Conservation (phyloP, 2,329 filamentous ascomycete genomes). For the Tolypocladium endophyticum region DNA sequence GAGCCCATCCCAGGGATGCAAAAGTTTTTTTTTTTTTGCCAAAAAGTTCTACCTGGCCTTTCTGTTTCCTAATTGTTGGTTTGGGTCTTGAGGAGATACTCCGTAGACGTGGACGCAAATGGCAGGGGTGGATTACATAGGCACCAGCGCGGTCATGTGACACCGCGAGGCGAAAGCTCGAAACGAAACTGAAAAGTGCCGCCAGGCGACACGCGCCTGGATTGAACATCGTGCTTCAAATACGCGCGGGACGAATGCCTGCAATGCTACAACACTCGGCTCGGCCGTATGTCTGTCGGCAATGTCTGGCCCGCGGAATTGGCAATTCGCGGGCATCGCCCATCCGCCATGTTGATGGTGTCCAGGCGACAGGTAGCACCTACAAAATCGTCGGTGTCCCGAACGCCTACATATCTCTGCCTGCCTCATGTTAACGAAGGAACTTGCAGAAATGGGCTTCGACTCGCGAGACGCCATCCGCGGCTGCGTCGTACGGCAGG, state of each 20-base stretch:
- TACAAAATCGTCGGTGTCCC: not conserved
- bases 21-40: not conserved
- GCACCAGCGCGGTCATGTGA: not conserved
- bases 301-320: constrained; percentile 13
- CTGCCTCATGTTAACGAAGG: not conserved
- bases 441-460: constrained; percentile 7
- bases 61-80: not conserved
- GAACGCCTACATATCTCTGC: no score
- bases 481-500: constrained; percentile 1
- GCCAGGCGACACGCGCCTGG: not conserved
- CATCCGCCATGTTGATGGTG: not conserved
- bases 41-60: not conserved
- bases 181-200: not conserved
- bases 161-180: not conserved
- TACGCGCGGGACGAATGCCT: not conserved
- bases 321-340: not conserved
- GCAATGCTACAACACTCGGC: constrained; percentile 19
- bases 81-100: not conserved
- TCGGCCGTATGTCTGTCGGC: constrained; percentile 21
- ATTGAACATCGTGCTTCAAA: not conserved
- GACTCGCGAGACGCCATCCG: constrained; percentile 1
- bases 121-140: not conserved
- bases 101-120: not conserved
- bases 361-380: not conserved
- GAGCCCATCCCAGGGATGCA: not conserved